These are phyloP conservation scores for Xylaria cubensis DNA, from an alignment of 495 filamentous ascomycete genomes.

Conservation along the genomic window DNA sequence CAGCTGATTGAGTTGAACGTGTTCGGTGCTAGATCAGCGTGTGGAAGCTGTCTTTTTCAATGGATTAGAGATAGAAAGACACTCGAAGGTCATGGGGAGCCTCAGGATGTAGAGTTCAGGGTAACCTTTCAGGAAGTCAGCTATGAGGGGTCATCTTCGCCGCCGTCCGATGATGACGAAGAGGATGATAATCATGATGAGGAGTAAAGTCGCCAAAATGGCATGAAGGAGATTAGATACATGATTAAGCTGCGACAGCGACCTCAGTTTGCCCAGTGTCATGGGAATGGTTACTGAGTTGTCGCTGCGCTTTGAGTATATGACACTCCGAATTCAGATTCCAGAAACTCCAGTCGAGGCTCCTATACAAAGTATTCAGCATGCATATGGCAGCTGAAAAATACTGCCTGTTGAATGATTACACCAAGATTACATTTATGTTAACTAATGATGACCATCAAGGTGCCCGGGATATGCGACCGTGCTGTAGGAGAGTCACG, in stretches of 20 bases:
- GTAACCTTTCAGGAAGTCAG: slow-evolving; percentile 4
- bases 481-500: neutral
- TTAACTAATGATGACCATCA: too few relatives aligned
- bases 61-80: slow-evolving; percentile 34
- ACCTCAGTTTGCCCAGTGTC: too few relatives aligned
- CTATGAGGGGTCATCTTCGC: neutral
- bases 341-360: too few relatives aligned
- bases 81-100: slow-evolving; percentile 26
- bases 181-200: neutral
- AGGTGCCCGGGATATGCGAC: too few relatives aligned
- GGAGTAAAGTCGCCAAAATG: neutral
- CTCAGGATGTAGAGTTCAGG: slow-evolving; percentile 20
- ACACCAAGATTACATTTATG: too few relatives aligned
- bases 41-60: slow-evolving; percentile 42
- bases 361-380: too few relatives aligned
- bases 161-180: neutral
- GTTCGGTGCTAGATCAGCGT: slow-evolving; percentile 36
- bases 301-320: too few relatives aligned
- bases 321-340: too few relatives aligned
- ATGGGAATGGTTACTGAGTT: too few relatives aligned
- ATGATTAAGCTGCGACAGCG: too few relatives aligned
- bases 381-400: too few relatives aligned
- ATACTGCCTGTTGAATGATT: too few relatives aligned
- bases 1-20: slow-evolving; percentile 39
- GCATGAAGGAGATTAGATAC: neutral